Evolutionary conservation across 2,329 filamentous ascomycete genomes (phyloP), one percentile per base, ranked within the genome.

Genomic region (Fusarium heterosporum): DNA sequence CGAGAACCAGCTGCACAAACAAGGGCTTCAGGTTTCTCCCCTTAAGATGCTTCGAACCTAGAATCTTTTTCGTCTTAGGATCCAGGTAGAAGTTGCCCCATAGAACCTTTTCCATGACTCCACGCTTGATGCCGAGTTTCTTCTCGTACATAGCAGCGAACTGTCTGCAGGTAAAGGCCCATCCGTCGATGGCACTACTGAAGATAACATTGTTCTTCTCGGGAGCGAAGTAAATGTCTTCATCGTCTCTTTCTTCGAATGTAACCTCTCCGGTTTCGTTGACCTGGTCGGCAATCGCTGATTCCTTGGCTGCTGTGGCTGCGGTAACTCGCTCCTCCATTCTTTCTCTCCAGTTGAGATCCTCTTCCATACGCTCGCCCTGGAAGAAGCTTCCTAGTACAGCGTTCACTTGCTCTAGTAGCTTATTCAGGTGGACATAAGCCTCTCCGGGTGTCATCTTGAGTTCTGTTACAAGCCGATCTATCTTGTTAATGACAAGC

Each of bases 131-230:
- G 14, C 96, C 95, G 8, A 99, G 86, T 78, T 99, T 99, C 83
- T 94, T 97, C 79, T 98, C 95, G 75, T 98, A 99, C 28, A 98
- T 82, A 36, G 88, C 88, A 17, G 96, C 94, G 76, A 99, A 99
- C 73, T 99, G 96, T 49, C 93, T 88, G 48, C 97, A 90, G 0
- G 96, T 99, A 74, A 99, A 99, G 4, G 96, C 96, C 96, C 96
- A 99, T n/a, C 96, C 96, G 75, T 99, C 96, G 56, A 97, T 91
- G 61, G 96, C 96, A 76, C 95, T 98, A 81, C 93, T 93, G 78
- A 99, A 99, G 67, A 99, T 98, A 77, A 99, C 96, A 75, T 99
- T 99, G 78, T 97, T 97, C 79, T 95, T 97, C 76, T 99, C 96
- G 0, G 96, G 96, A 1, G 96, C 93, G 79, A 99, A 99, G 78